Evolutionary conservation across 768 basidiomycete species (phyloP), one percentile per base, ranked within the genome.

Genomic region (Auriscalpium microsporum): DNA sequence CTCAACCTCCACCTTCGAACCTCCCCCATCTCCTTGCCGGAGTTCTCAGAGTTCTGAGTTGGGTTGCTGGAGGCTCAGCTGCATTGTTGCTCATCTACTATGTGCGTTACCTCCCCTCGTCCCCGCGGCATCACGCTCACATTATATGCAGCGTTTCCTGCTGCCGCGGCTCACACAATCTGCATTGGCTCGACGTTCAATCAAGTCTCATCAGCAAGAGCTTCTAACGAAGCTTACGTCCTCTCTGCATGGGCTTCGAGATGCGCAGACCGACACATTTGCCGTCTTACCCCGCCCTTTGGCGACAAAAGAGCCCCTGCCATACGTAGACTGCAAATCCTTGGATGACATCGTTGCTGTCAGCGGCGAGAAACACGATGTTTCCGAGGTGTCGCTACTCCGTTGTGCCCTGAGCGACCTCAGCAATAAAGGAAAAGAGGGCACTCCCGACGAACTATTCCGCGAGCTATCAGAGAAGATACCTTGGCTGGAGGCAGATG

Each of bases 21-120:
- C 69, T 90, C 1, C 87, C 87, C 0, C 74, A 75, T 46, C 74
- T 90, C 40, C 70, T 90, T n/a, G 66, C 82, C 10, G 86, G 83
- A 3, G 68, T 83, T 16, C 68, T 73, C 23, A 78, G 85, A 45
- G 68, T 88, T 17, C 76, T 86, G 50, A 70, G 72, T 8, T 90
- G 87, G 89, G 64, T 87, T 54, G 73, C 77, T 1, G 84, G 88
- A 6, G 77, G 84, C 10, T 82, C 84, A 46, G 78, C 81, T 1
- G 68, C 75, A 1, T 64, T 86, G 10, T 63, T 84, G 14, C 71
- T 87, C 51, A 61, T 85, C 47, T 90, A 87, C 69, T 80, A 86
- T 60, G 87, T 89, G 63, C 58, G 84, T 70, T 8, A 45, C 34
- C 11, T 23, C 10, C 23, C 49, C 19, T 7, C 34, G 44, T 14